phyloP scores from a whole-genome alignment of 139 green algal genomes.

The Picochlorum costavermella region DNA sequence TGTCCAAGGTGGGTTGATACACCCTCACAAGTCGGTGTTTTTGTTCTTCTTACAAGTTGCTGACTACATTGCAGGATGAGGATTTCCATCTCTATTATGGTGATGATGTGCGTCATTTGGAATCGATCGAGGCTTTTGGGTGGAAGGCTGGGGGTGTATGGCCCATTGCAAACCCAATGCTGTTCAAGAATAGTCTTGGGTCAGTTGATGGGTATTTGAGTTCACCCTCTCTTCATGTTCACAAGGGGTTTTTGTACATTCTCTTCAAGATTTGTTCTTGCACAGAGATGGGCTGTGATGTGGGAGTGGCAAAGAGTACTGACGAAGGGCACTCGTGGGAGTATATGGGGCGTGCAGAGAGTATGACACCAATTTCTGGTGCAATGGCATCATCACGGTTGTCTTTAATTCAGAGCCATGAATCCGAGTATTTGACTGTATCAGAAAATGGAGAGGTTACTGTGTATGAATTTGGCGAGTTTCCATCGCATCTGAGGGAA shows the following conservation, averaged over 20 bases:
- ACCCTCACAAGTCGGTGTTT: not conserved
- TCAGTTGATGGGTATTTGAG: not conserved
- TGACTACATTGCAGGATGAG: not conserved
- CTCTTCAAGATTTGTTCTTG: conserved; percentile 18
- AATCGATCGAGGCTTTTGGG: conserved; percentile 10
- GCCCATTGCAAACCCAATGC: conserved; percentile 28
- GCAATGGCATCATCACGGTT: conserved; percentile 5
- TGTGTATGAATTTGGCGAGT: not conserved
- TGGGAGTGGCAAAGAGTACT: conserved; percentile 9
- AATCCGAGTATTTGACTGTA: conserved; percentile 15
- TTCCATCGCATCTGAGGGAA: not conserved
- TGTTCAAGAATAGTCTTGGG: not conserved
- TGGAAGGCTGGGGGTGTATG: not conserved
- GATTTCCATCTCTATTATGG: conserved; percentile 12
- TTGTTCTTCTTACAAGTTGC: not conserved
- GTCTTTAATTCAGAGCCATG: not conserved
- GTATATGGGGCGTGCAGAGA: conserved; percentile 8
- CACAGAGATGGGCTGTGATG: not conserved
- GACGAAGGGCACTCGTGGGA: conserved; percentile 16
- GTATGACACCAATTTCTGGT: not conserved
- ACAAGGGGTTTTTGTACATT: not conserved
- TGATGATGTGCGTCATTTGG: conserved; percentile 4
- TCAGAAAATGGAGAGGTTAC: not conserved
- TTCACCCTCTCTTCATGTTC: not conserved
- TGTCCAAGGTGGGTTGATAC: not conserved